Conservation (phyloP, 1,284 basidiomycete genomes). For the Malassezia dermatis region DNA sequence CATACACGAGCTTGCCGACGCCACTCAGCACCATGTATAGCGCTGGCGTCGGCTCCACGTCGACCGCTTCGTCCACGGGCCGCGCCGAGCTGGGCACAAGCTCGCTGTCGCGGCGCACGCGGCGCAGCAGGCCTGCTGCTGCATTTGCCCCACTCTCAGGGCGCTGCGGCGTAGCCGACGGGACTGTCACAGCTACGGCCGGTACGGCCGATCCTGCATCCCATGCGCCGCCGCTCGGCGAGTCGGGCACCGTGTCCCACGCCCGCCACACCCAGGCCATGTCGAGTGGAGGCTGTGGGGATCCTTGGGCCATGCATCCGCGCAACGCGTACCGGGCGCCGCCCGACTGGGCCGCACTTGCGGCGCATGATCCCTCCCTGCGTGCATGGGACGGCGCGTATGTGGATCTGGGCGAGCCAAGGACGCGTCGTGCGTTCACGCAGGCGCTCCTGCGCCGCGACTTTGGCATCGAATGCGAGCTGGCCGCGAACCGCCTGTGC, state of each 20-base stretch:
- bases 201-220: background rate
- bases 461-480: slow-evolving; percentile 16
- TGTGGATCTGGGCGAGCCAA: slow-evolving; percentile 16
- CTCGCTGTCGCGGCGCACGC: background rate
- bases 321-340: slow-evolving; percentile 10
- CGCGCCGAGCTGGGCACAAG: background rate
- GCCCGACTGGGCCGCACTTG: slow-evolving; percentile 7
- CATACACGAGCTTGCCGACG: slow-evolving; percentile 3
- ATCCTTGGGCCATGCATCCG: slow-evolving; percentile 9
- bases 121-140: background rate
- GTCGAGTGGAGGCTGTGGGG: background rate
- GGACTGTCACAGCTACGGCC: background rate
- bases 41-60: background rate
- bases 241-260: background rate
- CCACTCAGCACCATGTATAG: slow-evolving; percentile 12
- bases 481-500: slow-evolving; percentile 19
- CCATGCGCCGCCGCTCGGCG: background rate
- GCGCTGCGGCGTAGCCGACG: background rate
- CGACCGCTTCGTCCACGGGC: background rate
- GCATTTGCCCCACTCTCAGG: background rate
- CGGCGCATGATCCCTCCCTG: background rate
- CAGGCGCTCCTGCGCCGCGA: slow-evolving; percentile 17
- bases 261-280: background rate
- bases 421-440: slow-evolving; percentile 15
- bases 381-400: background rate